A percentile compares a stretch with the other conserved stretches of the same genome.
Conservation (phyloP, 345 rosid species). For the Syzygium oleosum region DNA sequence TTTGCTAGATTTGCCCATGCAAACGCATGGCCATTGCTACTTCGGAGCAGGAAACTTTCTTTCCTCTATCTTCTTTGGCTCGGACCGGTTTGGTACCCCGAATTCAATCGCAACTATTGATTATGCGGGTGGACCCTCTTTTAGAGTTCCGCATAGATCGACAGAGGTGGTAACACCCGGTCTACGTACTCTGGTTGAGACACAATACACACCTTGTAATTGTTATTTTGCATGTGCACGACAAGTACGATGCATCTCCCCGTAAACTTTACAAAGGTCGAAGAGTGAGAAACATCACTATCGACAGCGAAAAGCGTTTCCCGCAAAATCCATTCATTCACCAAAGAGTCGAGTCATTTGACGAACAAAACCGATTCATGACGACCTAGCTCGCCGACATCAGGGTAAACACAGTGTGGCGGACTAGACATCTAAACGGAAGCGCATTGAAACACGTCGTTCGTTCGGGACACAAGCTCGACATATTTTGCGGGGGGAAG, state of each 20-base stretch:
- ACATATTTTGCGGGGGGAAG: fast-evolving
- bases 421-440: neutral
- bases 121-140: no score
- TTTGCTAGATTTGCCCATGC: neutral
- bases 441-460: neutral
- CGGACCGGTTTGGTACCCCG: neutral
- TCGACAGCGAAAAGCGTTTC: neutral
- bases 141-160: neutral
- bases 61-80: neutral
- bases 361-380: neutral
- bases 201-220: no score
- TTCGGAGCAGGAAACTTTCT: neutral
- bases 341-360: neutral
- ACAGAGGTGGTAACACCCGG: neutral
- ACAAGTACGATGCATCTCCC: neutral
- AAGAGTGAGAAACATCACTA: neutral
- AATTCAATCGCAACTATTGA: neutral
- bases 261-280: neutral
- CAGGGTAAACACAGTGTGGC: neutral
- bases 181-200: neutral
- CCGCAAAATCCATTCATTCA: neutral
- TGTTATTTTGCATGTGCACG: neutral
- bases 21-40: neutral
- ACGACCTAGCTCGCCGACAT: neutral
- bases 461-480: no score